Base-by-base conservation (phyloP, 2,329 filamentous ascomycete genomes). In the Xylaria sp. region DNA sequence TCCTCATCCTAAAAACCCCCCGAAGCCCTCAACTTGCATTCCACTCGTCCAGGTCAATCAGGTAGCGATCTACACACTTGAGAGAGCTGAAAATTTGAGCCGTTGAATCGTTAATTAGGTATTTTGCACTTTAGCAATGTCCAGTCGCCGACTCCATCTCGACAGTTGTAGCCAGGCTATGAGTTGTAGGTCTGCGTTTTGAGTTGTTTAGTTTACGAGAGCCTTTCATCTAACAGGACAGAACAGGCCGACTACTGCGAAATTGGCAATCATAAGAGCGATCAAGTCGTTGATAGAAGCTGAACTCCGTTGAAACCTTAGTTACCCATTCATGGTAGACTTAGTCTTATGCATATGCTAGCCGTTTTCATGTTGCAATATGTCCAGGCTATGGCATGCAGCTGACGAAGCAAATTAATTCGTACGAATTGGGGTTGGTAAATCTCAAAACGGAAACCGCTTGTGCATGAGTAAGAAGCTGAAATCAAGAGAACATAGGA, bases 91-190 rank as follows among this genome's bases (percentile, higher is more conserved):
- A 51, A 51, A n/a, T 22, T 22, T 50, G 44, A 51, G 15, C n/a
- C 27, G 17, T 33, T 25, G 25, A 36, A 38, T 36, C 6, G 25
- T 42, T 25, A 42, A 25, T 42, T 11, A 13, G 27, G 11, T 20
- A 10, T 25, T 33, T 1, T 31, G 20, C 25, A 2, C 25, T 42
- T 31, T n/a, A 5, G 9, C 31, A 11, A 5, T 22, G 22, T 47
- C 50, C 17, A 33, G 50, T 39, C 50, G 42, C 31, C 42, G 60
- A 62, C 29, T 51, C 27, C 44, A 44, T 57, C 33, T n/a, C 2
- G 25, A 63, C n/a, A 17, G 53, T 57, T 50, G 51, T 31, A 42
- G 33, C 51, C 60, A 33, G 61, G 44, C 61, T 63, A 22, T 57
- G 20, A 50, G 25, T 36, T 50, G 22, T 33, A 25, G n/a, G n/a